phyloP scores from a whole-genome alignment of 2,329 filamentous ascomycete genomes.

The Coniella vitis region DNA sequence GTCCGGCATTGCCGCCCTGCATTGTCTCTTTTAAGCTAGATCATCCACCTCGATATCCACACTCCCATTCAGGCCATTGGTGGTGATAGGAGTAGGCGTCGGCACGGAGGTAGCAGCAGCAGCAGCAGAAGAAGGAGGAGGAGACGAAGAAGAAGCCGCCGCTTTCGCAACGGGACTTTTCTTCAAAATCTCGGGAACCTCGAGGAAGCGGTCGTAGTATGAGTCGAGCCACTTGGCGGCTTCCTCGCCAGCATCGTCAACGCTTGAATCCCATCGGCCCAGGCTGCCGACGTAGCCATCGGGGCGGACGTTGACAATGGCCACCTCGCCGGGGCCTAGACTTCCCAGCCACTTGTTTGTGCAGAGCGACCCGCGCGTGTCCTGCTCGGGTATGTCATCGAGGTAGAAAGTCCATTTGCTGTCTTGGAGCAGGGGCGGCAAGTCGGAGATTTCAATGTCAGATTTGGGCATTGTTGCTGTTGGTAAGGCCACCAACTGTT shows the following conservation, averaged over 20 bases:
- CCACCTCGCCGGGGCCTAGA: conserved; percentile 49
- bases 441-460: conserved; percentile 57
- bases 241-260: conserved; percentile 43
- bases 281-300: conserved; percentile 70
- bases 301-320: conserved; percentile 61
- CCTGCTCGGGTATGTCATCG: conserved; percentile 54
- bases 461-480: conserved; percentile 53
- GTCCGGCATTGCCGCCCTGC: background rate
- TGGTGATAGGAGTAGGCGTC: background rate
- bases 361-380: conserved; percentile 45
- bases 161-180: conserved; percentile 7
- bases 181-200: conserved; percentile 31
- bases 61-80: background rate
- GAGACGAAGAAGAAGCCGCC: background rate
- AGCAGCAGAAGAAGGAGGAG: background rate
- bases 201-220: conserved; percentile 49
- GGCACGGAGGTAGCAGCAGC: background rate
- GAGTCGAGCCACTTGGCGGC: conserved; percentile 48
- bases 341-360: conserved; percentile 65
- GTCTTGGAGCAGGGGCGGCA: conserved; percentile 55
- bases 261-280: conserved; percentile 43
- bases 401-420: conserved; percentile 69
- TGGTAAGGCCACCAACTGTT: background rate
- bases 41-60: background rate
- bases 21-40: background rate